Percentiles rank a stretch among this genome's conserved stretches.
Conservation (phyloP, 257 asterid species). For the Gardenia jasminoides region DNA sequence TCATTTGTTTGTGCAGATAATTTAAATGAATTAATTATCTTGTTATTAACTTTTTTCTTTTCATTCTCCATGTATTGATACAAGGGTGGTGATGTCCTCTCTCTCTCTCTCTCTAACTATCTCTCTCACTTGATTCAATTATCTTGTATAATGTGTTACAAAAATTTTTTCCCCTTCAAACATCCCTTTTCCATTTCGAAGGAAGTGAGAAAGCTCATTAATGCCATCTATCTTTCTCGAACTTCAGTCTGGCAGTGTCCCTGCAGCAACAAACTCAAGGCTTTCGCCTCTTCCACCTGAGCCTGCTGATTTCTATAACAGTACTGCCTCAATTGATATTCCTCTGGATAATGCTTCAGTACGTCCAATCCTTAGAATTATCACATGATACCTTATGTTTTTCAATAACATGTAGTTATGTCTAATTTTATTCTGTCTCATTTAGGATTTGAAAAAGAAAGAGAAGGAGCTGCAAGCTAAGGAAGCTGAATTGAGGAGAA, state of each 20-base stretch:
- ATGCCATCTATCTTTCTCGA: conserved; percentile 12
- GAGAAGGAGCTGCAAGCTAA: conserved; percentile 87
- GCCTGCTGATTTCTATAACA: conserved; percentile 90
- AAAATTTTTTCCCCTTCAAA: neutral
- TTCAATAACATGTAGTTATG: conserved; percentile 11
- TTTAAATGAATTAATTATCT: neutral
- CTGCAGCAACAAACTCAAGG: conserved; percentile 82
- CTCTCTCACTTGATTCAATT: neutral
- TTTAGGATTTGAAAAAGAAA: conserved; percentile 82
- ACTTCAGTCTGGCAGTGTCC: conserved; percentile 71
- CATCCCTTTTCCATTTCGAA: neutral
- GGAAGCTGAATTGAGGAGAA: conserved; percentile 81
- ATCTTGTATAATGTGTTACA: neutral
- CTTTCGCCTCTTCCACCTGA: conserved; percentile 96
- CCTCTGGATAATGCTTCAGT: conserved; percentile 82
- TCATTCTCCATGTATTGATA: neutral
- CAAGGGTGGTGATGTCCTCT: too few species aligned
- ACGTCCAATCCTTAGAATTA: conserved; percentile 23
- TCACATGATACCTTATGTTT: neutral
- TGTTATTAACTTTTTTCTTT: neutral
- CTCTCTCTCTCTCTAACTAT: too few species aligned
- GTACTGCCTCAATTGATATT: conserved; percentile 76
- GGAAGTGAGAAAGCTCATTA: neutral
- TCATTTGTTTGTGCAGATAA: neutral
- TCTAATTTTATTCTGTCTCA: conserved; percentile 22